Evolutionary conservation across 768 basidiomycete genomes (phyloP), one percentile per base, ranked within the genome.

Genomic region (Tylopilus felleus): DNA sequence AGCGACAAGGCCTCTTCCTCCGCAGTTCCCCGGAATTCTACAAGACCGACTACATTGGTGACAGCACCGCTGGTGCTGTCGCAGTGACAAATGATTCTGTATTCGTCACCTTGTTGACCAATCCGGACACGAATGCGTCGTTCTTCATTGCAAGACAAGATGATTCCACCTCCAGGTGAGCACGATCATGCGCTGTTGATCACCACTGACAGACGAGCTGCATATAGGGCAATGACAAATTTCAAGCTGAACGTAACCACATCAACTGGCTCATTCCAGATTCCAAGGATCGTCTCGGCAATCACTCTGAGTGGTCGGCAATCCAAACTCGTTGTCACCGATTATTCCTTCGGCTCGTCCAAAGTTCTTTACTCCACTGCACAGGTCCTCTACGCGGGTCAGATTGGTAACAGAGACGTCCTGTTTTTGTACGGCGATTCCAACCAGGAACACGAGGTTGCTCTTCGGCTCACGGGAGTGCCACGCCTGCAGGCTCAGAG

Each of bases 11-110:
- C 17, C 66, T 91, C 17, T 93, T 93, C 76, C 70, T 93, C 19
- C 83, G 91, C 25, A 88, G 85, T 58, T 86, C 88, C 0, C 84
- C 81, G 0, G 86, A 87, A 44, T 89, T 93, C 65, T 81, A 83
- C 69, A 88, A 91, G 72, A 93, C 90, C 0, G 79, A 90, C 57
- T 81, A 84, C 77, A 73, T 90, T 21, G 85, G 82, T 4, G 80
- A 88, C 60, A 77, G 81, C 22, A 79, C 75, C 22, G 79, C 74
- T 13, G 82, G 82, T 35, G 69, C 68, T 13, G 75, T 78, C 23
- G 61, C 57, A 0, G 63, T 75, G 40, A 68, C 72, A n/a, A 79
- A 79, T 53, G 53, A 77, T 0, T 75, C 73, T 3, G 80, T 77
- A 4, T 86, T 84, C 56, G 78, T 80, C 17, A 89, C 86, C 0